Evolutionary conservation across 805 yeast genomes (phyloP).

Genomic region (Kuraishia ogatae): DNA sequence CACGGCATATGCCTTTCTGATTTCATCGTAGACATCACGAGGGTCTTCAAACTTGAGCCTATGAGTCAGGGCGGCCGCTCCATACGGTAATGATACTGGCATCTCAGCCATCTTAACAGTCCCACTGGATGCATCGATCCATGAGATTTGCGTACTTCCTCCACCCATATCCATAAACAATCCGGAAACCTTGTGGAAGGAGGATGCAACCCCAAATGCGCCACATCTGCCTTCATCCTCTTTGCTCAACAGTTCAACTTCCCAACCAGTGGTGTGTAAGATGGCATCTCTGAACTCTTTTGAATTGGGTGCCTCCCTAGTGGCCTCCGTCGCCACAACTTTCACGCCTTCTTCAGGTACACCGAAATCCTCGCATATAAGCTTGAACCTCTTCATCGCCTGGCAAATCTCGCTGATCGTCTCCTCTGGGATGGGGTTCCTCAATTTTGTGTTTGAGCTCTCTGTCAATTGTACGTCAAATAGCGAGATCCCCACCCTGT

Average conservation of each 20-base stretch:
- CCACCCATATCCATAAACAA: conserved; percentile 70
- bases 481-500: conserved; percentile 59
- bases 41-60: conserved; percentile 43
- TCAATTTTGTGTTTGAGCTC: conserved; percentile 15
- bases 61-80: conserved; percentile 60
- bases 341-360: conserved; percentile 51
- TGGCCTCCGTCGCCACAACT: conserved; percentile 70
- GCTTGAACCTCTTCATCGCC: conserved; percentile 59
- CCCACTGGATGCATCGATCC: conserved; percentile 55
- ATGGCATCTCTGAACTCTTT: conserved; percentile 49
- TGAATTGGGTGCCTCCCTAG: conserved; percentile 60
- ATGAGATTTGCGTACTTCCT: conserved; percentile 59
- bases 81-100: conserved; percentile 64
- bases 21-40: conserved; percentile 41
- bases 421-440: conserved; percentile 47
- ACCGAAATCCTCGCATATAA: conserved; percentile 68
- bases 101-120: conserved; percentile 42
- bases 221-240: conserved; percentile 63
- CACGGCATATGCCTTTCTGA: conserved; percentile 37
- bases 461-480: conserved; percentile 49
- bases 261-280: conserved; percentile 55
- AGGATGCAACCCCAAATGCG: conserved; percentile 67
- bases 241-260: conserved; percentile 48
- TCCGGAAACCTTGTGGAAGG: conserved; percentile 59
- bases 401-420: conserved; percentile 51